A percentile compares a stretch with the other conserved stretches of the same genome.
Conservation (phyloP, 2,329 filamentous ascomycete species). For the Microcera coccophila region DNA sequence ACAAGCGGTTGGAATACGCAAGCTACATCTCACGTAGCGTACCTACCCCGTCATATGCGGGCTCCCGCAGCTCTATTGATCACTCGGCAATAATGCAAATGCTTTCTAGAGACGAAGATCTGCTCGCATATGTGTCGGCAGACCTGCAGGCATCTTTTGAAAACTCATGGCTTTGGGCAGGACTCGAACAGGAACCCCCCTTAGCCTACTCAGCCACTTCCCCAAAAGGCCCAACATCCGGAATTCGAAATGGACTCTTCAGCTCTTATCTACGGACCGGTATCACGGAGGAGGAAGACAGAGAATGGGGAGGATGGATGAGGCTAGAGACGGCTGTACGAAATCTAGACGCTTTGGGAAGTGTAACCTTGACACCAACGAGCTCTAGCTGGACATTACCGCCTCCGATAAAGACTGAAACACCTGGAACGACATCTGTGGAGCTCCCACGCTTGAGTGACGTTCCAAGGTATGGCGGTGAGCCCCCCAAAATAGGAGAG, state of each 20-base stretch:
- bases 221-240: slow-evolving; percentile 17
- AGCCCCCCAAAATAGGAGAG: slow-evolving; percentile 23
- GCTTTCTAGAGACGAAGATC: slow-evolving; percentile 68
- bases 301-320: slow-evolving; percentile 79
- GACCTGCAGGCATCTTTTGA: slow-evolving; percentile 80
- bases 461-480: slow-evolving; percentile 27
- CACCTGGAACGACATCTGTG: slow-evolving; percentile 23
- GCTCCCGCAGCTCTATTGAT: slow-evolving; percentile 29
- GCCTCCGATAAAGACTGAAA: slow-evolving; percentile 36
- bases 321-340: slow-evolving; percentile 55
- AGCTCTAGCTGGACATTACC: slow-evolving; percentile 33
- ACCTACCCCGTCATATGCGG: slow-evolving; percentile 31
- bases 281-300: slow-evolving; percentile 53
- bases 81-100: slow-evolving; percentile 31
- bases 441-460: slow-evolving; percentile 30
- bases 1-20: slow-evolving; percentile 47
- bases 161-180: slow-evolving; percentile 78
- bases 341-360: slow-evolving; percentile 26
- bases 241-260: slow-evolving; percentile 31
- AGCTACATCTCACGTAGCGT: slow-evolving; percentile 35
- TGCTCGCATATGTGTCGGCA: slow-evolving; percentile 79
- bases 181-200: slow-evolving; percentile 49
- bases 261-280: slow-evolving; percentile 48
- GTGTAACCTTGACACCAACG: slow-evolving; percentile 29
- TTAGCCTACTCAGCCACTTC: slow-evolving; percentile 8